phyloP scores from a whole-genome alignment of 2,329 filamentous ascomycete genomes.

The Rhynchosporium graminicola region DNA sequence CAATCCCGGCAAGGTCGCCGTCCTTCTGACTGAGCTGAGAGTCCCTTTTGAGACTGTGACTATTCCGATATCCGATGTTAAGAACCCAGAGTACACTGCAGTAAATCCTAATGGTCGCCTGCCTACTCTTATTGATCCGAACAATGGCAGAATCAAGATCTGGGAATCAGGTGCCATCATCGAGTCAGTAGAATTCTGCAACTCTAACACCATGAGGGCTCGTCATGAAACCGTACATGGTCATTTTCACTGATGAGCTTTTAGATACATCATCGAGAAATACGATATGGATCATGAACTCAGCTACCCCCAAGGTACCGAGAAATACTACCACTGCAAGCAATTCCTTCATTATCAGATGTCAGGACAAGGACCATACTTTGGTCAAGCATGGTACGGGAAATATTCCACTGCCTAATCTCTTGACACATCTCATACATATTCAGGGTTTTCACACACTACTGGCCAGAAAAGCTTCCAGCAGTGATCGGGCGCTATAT shows the following conservation, averaged over 20 bases:
- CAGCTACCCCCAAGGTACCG: constrained; percentile 38
- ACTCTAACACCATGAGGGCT: not conserved
- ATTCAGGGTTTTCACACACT: constrained; percentile 29
- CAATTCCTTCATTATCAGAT: constrained; percentile 46
- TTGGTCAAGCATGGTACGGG: constrained; percentile 39
- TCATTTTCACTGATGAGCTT: not conserved
- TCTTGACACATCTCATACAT: not conserved
- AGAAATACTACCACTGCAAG: constrained; percentile 39
- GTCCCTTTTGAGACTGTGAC: constrained; percentile 44
- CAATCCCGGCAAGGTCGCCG: constrained; percentile 44
- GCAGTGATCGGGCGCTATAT: constrained; percentile 48
- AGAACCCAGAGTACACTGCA: constrained; percentile 42
- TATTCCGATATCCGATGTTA: constrained; percentile 44
- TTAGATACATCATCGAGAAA: constrained; percentile 39
- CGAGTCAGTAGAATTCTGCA: constrained; percentile 39
- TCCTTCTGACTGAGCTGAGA: constrained; percentile 47
- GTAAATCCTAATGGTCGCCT: constrained; percentile 40
- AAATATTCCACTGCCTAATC: not conserved
- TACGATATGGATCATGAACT: constrained; percentile 46
- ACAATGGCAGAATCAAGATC: constrained; percentile 45
- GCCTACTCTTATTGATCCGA: constrained; percentile 43
- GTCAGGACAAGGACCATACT: constrained; percentile 45
- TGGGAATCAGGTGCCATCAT: constrained; percentile 51
- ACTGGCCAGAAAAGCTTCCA: constrained; percentile 28
- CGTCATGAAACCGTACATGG: not conserved